Evolutionary conservation across 768 basidiomycete genomes (phyloP).

Genomic region (Boletus vermiculosoides): DNA sequence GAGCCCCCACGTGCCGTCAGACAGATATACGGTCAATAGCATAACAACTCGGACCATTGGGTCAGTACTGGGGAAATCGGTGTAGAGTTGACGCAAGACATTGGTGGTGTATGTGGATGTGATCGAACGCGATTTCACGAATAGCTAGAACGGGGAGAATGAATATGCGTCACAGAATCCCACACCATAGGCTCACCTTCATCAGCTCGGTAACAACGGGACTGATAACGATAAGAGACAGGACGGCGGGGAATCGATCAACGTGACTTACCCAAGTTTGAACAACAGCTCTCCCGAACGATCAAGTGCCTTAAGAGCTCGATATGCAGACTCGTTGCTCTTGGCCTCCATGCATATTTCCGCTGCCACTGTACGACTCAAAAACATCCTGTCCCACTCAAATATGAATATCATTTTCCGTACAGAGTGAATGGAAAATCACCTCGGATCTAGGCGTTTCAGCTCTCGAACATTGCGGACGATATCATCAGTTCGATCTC

Average conservation of each 20-base stretch:
- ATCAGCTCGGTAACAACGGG: slow-evolving; percentile 62
- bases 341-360: slow-evolving; percentile 83
- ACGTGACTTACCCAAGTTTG: slow-evolving; percentile 54
- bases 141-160: slow-evolving; percentile 46
- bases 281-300: slow-evolving; percentile 66
- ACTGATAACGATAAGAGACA: slow-evolving; percentile 16
- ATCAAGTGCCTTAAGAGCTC: slow-evolving; percentile 65
- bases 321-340: slow-evolving; percentile 65
- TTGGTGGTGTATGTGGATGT: slow-evolving; percentile 46
- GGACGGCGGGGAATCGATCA: not conserved
- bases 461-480: slow-evolving; percentile 69
- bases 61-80: slow-evolving; percentile 64
- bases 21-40: slow-evolving; percentile 64
- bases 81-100: slow-evolving; percentile 59
- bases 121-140: slow-evolving; percentile 67
- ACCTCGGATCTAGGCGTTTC: slow-evolving; percentile 69
- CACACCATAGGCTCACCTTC: slow-evolving; percentile 44
- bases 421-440: slow-evolving; percentile 22
- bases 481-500: slow-evolving; percentile 59
- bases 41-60: slow-evolving; percentile 66
- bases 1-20: slow-evolving; percentile 26
- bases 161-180: not conserved
- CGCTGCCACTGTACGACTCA: slow-evolving; percentile 79
- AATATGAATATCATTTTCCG: slow-evolving; percentile 1
- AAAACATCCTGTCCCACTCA: slow-evolving; percentile 61